Evolutionary conservation across 202 grass and related monocot species (phyloP).

Genomic region (Zizania palustris): DNA sequence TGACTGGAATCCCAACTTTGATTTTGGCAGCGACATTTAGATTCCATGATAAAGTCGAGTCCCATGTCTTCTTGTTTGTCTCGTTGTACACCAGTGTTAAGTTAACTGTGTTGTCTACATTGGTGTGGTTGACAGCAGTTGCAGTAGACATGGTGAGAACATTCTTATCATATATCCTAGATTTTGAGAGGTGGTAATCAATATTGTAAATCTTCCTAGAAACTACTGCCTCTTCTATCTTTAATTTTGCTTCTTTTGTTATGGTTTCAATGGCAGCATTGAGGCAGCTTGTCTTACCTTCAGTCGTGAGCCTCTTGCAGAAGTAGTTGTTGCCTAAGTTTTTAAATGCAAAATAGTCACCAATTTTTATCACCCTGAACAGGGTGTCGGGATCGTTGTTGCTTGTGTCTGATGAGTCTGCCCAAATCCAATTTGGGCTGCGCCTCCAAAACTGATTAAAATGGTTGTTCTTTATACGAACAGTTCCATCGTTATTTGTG

Average conservation of each 20-base stretch:
- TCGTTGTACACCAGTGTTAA: not conserved
- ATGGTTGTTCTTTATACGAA: not conserved
- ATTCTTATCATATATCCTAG: not conserved
- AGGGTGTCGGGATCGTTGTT: not conserved
- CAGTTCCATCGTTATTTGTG: not conserved
- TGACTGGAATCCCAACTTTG: not conserved
- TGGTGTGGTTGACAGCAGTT: not conserved
- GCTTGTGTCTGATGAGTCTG: not conserved
- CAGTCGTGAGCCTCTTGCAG: not conserved
- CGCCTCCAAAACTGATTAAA: not conserved
- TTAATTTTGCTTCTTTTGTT: fast-evolving
- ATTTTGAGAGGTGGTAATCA: not conserved
- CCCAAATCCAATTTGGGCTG: not conserved
- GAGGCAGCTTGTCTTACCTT: not conserved
- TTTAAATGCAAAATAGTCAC: not conserved
- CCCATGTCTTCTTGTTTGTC: not conserved
- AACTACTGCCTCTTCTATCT: not conserved
- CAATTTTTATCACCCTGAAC: not conserved
- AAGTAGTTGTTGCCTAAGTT: slow-evolving; percentile 6
- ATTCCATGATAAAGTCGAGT: slow-evolving; percentile 7
- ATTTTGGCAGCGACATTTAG: not conserved
- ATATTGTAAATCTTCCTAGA: too few relatives aligned
- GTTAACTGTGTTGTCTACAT: not conserved
- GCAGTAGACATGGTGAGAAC: not conserved
- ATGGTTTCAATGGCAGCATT: not conserved